A percentile compares a stretch with the other conserved stretches of the same genome.
Evolutionary conservation across 345 rosid species (phyloP).

Genomic region (Mangifera indica): DNA sequence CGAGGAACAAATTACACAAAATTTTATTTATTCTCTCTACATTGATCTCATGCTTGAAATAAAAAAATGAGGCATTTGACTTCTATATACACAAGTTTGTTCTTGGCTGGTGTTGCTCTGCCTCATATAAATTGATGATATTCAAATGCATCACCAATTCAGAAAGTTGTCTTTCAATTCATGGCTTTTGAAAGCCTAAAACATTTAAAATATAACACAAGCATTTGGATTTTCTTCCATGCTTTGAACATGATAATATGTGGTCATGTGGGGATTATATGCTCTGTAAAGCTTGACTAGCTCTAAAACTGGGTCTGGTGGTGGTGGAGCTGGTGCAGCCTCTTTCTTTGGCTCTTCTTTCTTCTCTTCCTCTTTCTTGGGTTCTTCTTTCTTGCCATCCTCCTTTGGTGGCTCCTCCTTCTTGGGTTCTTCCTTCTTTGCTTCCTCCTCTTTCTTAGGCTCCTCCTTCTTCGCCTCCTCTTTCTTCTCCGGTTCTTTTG

Average conservation of each 20-base stretch:
- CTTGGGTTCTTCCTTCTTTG: conserved; percentile 53
- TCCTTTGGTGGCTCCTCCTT: conserved; percentile 58
- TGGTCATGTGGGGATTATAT: conserved; percentile 72
- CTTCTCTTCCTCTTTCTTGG: conserved; percentile 32
- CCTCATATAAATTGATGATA: conserved; percentile 24
- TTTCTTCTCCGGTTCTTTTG: conserved; percentile 77
- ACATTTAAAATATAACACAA: conserved; percentile 57
- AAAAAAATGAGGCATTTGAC: conserved; percentile 18
- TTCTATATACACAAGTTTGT: conserved; percentile 21
- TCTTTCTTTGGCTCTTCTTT: conserved; percentile 26
- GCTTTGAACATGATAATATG: conserved; percentile 75
- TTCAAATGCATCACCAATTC: conserved; percentile 28
- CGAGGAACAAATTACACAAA: conserved; percentile 5
- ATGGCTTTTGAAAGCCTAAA: conserved; percentile 11
- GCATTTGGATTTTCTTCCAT: conserved; percentile 96
- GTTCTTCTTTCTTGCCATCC: conserved; percentile 34
- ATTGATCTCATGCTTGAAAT: conserved; percentile 16
- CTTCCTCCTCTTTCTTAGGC: conserved; percentile 50
- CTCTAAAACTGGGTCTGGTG: conserved; percentile 64
- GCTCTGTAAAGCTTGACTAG: conserved; percentile 79
- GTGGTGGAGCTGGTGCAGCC: conserved; percentile 26
- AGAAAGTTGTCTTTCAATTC: neutral
- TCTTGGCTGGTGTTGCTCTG: conserved; percentile 22
- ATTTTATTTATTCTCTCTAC: conserved; percentile 31
- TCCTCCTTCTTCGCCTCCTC: conserved; percentile 68